phyloP scores from a whole-genome alignment of 192 early-diverging fungal genomes.

The Thamnidium elegans region DNA sequence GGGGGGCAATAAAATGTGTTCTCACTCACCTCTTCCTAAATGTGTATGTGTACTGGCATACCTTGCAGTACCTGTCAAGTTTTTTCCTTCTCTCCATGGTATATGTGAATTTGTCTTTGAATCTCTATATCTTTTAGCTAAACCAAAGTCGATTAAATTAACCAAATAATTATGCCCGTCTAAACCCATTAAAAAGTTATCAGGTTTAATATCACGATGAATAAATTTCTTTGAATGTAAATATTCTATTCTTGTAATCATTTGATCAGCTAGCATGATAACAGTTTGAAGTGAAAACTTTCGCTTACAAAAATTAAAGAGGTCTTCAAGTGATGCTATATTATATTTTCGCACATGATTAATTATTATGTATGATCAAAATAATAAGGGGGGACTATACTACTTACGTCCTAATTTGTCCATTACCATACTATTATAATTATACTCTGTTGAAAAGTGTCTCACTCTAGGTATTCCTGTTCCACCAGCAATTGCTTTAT shows the following conservation, averaged over 20 bases:
- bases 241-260: conserved; percentile 67
- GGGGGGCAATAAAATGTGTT: background rate
- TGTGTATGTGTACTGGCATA: conserved; percentile 91
- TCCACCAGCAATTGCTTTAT: conserved; percentile 91
- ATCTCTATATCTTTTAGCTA: conserved; percentile 85
- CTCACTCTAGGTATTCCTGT: conserved; percentile 85
- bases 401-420: conserved; percentile 75
- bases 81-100: conserved; percentile 88
- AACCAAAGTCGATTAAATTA: conserved; percentile 87
- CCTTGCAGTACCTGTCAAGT: conserved; percentile 86
- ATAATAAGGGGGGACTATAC: background rate
- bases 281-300: conserved; percentile 88
- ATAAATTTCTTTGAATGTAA: conserved; percentile 83
- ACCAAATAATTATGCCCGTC: conserved; percentile 77
- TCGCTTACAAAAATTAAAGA: conserved; percentile 89
- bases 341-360: background rate
- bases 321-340: conserved; percentile 72
- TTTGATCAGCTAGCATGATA: conserved; percentile 80
- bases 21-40: conserved; percentile 59
- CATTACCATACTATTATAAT: conserved; percentile 85
- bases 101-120: conserved; percentile 83
- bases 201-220: conserved; percentile 88
- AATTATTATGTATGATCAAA: background rate
- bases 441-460: conserved; percentile 75
- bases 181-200: conserved; percentile 90